Conservation (phyloP, 2,329 filamentous ascomycete genomes). For the Monilinia fructicola region DNA sequence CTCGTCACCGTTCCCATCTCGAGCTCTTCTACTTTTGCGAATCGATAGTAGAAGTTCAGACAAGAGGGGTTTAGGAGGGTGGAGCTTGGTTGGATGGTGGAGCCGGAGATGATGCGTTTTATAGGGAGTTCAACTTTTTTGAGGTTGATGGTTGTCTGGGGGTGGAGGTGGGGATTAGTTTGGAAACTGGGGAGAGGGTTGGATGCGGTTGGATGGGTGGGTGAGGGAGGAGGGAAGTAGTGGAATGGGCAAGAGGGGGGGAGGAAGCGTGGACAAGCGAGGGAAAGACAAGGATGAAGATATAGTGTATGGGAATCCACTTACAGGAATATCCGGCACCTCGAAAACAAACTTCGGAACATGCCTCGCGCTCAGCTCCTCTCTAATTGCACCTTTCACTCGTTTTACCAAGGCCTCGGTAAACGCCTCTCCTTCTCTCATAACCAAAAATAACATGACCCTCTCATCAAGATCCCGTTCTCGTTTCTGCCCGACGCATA, state of each 20-base stretch:
- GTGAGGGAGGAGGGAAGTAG: background rate
- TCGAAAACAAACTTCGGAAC: constrained; percentile 78
- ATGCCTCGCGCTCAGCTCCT: constrained; percentile 68
- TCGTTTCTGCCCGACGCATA: constrained; percentile 76
- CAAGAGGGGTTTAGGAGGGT: constrained; percentile 76
- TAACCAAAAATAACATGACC: constrained; percentile 59
- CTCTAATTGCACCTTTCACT: constrained; percentile 64
- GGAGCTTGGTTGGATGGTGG: constrained; percentile 66
- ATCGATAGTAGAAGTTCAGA: constrained; percentile 76
- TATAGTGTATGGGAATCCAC: constrained; percentile 38
- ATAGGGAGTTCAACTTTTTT: constrained; percentile 86
- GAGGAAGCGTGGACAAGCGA: background rate
- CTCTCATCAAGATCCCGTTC: constrained; percentile 57
- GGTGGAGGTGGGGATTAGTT: background rate
- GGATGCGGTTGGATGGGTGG: background rate
- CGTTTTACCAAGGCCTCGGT: constrained; percentile 53
- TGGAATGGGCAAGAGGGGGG: background rate
- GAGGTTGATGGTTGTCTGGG: constrained; percentile 75
- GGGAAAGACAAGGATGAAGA: background rate
- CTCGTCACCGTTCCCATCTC: constrained; percentile 28
- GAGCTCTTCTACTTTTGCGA: constrained; percentile 68
- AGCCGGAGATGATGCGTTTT: constrained; percentile 73
- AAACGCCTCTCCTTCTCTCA: constrained; percentile 59
- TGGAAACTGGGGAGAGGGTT: no score
- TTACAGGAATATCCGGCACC: constrained; percentile 76